Evolutionary conservation across 2,329 filamentous ascomycete genomes (phyloP), one percentile per base, ranked within the genome.

Genomic region (Elsinoe fawcettii): DNA sequence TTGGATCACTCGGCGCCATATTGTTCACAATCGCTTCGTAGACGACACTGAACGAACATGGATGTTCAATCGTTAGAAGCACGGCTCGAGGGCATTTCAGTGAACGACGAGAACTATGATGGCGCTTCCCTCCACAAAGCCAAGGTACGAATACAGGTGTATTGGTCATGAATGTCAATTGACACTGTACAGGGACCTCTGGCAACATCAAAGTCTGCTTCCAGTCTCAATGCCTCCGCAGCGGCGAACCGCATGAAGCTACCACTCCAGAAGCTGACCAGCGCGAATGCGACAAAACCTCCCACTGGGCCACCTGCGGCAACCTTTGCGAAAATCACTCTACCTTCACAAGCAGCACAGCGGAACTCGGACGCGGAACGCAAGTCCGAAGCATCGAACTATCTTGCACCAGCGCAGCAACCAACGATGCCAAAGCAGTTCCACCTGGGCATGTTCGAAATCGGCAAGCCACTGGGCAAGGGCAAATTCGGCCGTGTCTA

Each of bases 381-480:
- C 22, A 56, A 56, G 16, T 56, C 72, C 12, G 55, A 59, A 14
- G 51, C 47, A n/a, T 60, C 60, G 8, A 57, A 53, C 20, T 55
- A 54, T 12, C n/a, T 12, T 2, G 44, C 58, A n/a, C 58, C 57
- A 37, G 18, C 53, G 25, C 54, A 58, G 41, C 67, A 70, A 58
- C 69, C 73, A 41, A 63, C 66, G 1, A 60, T 67, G 39, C 60
- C 59, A 18, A 72, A 71, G 60, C 66, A 89, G 64, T 90, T 90
- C 73, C 88, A 95, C 67, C 82, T 95, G 4, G 87, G 88, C 72
- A 93, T 93, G 88, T 95, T 95, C 69, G 89, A 95, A 71, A 93
- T 92, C 62, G 88, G 88, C 25, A 86, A 88, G 63, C 87, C 88
- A 1, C 77, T 92, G 9, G 88, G 88, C 55, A 92, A 91, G 74